These are phyloP conservation scores for Nemania sp. DNA, from an alignment of 2,329 filamentous ascomycete genomes.

Conservation along the genomic window DNA sequence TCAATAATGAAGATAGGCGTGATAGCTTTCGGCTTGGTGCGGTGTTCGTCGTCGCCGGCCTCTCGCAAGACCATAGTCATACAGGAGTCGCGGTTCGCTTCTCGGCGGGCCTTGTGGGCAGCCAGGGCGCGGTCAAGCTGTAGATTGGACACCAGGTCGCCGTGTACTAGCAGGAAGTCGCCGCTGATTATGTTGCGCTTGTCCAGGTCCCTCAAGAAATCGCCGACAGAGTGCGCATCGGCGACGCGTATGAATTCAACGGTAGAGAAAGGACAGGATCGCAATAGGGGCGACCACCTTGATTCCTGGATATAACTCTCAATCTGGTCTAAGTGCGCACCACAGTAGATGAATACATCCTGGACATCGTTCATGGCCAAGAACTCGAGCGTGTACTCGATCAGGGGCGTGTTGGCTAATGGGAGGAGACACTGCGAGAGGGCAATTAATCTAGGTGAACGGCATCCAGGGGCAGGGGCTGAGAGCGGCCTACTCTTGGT, in stretches of 20 bases:
- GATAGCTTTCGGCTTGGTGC: slow-evolving; percentile 74
- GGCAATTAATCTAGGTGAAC: not conserved
- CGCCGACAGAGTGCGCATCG: slow-evolving; percentile 83
- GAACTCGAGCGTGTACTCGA: slow-evolving; percentile 97
- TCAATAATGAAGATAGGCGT: slow-evolving; percentile 88
- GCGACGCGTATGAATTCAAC: slow-evolving; percentile 84
- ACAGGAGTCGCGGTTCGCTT: slow-evolving; percentile 88
- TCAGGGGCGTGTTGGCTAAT: slow-evolving; percentile 88
- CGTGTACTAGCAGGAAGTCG: slow-evolving; percentile 91
- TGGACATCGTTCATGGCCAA: slow-evolving; percentile 94
- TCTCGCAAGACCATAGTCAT: slow-evolving; percentile 94
- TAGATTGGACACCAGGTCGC: slow-evolving; percentile 89
- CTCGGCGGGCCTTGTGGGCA: slow-evolving; percentile 77
- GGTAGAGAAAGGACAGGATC: slow-evolving; percentile 69
- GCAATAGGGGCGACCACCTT: slow-evolving; percentile 64
- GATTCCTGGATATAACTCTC: slow-evolving; percentile 85
- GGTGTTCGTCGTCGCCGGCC: slow-evolving; percentile 68
- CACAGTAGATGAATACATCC: slow-evolving; percentile 90
- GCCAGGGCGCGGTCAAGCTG: slow-evolving; percentile 78
- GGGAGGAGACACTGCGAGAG: slow-evolving; percentile 78
- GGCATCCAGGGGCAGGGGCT: not conserved
- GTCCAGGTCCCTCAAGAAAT: slow-evolving; percentile 93
- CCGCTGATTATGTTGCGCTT: slow-evolving; percentile 80
- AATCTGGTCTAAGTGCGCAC: slow-evolving; percentile 82
- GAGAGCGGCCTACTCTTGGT: slow-evolving; percentile 67